phyloP scores from a whole-genome alignment of 2,329 filamentous ascomycete genomes.

The Dendryphion nanum region DNA sequence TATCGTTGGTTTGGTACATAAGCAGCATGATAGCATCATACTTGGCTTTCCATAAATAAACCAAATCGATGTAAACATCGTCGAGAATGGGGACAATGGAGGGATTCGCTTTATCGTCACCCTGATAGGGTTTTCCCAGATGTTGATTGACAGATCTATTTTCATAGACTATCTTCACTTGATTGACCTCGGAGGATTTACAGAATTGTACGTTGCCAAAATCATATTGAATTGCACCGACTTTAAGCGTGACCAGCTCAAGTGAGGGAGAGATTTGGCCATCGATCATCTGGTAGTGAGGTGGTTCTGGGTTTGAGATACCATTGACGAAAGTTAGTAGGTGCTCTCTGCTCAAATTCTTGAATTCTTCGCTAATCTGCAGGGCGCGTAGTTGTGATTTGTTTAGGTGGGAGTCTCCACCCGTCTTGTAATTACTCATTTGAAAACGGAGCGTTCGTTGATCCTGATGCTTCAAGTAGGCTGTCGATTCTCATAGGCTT shows the following conservation, averaged over 20 bases:
- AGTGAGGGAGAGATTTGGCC: conserved; percentile 20
- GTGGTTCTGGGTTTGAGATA: conserved; percentile 25
- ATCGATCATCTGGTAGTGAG: conserved; percentile 23
- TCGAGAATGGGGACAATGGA: conserved; percentile 19
- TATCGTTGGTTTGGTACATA: conserved; percentile 22
- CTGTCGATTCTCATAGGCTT: too few species aligned
- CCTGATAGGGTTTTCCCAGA: conserved; percentile 16
- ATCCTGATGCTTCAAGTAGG: too few species aligned
- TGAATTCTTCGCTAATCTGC: conserved; percentile 26
- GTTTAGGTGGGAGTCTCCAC: conserved; percentile 21
- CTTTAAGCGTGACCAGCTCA: conserved; percentile 18
- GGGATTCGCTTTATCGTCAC: conserved; percentile 13
- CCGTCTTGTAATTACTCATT: too few species aligned
- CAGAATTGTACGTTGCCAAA: conserved; percentile 29
- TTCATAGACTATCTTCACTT: conserved; percentile 14
- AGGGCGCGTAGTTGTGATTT: conserved; percentile 27
- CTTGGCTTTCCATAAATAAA: conserved; percentile 25
- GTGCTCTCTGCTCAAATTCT: conserved; percentile 20
- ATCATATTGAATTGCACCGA: conserved; percentile 20
- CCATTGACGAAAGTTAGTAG: conserved; percentile 27
- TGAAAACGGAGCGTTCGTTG: too few species aligned
- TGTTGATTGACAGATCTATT: conserved; percentile 18
- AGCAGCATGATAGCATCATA: conserved; percentile 19
- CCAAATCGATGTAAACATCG: conserved; percentile 20
- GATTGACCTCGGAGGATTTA: background rate